These are phyloP conservation scores for Inonotus hispidus DNA, from an alignment of 1,284 basidiomycete genomes.

Conservation along the genomic window DNA sequence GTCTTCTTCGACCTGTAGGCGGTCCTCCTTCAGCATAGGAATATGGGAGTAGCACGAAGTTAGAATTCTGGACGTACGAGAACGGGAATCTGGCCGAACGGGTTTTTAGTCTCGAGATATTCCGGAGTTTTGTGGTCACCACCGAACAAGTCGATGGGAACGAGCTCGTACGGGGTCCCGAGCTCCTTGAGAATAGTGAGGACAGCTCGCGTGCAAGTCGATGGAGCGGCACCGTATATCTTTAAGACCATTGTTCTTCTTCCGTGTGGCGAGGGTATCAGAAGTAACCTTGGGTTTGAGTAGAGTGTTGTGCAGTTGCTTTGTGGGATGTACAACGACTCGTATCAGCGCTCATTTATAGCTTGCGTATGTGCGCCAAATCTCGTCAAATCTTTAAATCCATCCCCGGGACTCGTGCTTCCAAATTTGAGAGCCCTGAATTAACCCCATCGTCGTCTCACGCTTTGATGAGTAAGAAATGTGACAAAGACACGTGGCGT, in stretches of 20 bases:
- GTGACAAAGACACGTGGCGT: too few species aligned
- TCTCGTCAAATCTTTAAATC: too few species aligned
- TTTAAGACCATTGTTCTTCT: constrained; percentile 15
- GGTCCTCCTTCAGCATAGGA: neutral
- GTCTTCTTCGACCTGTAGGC: constrained; percentile 25
- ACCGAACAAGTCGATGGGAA: constrained; percentile 19
- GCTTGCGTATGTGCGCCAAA: too few species aligned
- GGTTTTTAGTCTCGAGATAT: constrained; percentile 42
- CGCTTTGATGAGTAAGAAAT: too few species aligned
- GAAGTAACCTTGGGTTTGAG: too few species aligned
- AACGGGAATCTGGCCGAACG: constrained; percentile 64
- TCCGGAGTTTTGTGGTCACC: constrained; percentile 42
- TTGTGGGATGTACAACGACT: too few species aligned
- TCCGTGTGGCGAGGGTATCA: too few species aligned
- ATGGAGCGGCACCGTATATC: constrained; percentile 20
- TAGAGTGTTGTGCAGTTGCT: too few species aligned
- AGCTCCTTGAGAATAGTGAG: constrained; percentile 17
- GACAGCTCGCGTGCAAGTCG: constrained; percentile 20
- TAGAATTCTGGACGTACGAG: constrained; percentile 36
- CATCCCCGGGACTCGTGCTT: too few species aligned
- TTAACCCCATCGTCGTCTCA: too few species aligned
- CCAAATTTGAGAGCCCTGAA: too few species aligned
- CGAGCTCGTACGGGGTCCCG: constrained; percentile 20
- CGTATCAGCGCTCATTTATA: too few species aligned
- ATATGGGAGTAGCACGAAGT: neutral